These are phyloP conservation scores for Aspergillus candidus DNA, from an alignment of 2,329 filamentous ascomycete genomes.

Conservation along the genomic window DNA sequence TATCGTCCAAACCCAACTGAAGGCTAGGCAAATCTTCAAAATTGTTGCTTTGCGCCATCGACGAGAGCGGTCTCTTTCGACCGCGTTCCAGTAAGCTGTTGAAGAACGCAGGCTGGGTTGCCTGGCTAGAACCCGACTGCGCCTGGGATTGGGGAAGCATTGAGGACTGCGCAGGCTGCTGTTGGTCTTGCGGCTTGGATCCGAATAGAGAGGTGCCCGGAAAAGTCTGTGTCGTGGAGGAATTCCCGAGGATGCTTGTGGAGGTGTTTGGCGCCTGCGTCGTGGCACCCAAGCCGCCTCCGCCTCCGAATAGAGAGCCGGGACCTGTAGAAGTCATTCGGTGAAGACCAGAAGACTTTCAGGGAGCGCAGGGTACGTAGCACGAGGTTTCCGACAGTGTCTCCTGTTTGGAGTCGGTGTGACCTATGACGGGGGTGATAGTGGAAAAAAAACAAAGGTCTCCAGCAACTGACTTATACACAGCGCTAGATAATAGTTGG, in stretches of 20 bases:
- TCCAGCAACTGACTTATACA: too few species aligned
- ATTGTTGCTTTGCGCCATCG: constrained; percentile 48
- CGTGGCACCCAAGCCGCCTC: constrained; percentile 18
- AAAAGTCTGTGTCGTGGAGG: constrained; percentile 18
- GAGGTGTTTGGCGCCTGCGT: constrained; percentile 22
- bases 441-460: too few species aligned
- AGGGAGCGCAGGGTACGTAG: too few species aligned
- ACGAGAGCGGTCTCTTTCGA: constrained; percentile 62
- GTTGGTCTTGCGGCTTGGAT: constrained; percentile 19
- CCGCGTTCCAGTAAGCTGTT: constrained; percentile 59
- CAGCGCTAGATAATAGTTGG: background rate
- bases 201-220: constrained; percentile 22
- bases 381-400: too few species aligned
- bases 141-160: constrained; percentile 24
- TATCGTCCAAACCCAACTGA: constrained; percentile 85
- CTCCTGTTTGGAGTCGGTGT: too few species aligned
- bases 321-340: constrained; percentile 17
- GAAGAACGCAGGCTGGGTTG: constrained; percentile 55
- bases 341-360: too few species aligned
- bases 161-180: constrained; percentile 22
- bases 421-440: too few species aligned
- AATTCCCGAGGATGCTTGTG: constrained; percentile 22
- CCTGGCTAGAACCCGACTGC: constrained; percentile 21
- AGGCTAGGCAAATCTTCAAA: constrained; percentile 80
- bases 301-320: constrained; percentile 26